phyloP scores from a whole-genome alignment of 23 red algal species.

The Pyropia haitanensis region DNA sequence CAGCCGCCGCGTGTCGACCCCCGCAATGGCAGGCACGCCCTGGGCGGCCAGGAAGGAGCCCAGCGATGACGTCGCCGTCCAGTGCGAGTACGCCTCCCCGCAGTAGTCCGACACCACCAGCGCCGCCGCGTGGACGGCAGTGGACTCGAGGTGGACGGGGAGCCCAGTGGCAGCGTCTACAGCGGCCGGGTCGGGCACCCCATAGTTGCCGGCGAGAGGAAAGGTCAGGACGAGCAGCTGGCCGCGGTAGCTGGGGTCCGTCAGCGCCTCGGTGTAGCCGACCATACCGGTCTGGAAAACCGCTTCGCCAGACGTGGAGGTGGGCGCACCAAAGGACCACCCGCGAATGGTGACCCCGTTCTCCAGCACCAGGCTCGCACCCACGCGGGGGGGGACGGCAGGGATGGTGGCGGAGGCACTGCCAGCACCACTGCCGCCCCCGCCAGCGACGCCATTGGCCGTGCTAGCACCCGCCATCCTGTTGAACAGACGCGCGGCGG shows the following conservation, averaged over 20 bases:
- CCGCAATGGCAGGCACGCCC: conserved; percentile 62
- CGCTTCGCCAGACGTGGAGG: conserved; percentile 65
- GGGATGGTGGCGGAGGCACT: no score
- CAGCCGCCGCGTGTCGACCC: conserved; percentile 84
- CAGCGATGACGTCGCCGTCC: conserved; percentile 55
- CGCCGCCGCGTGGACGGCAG: conserved; percentile 62
- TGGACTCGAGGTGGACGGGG: conserved; percentile 47
- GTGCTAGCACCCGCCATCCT: no score
- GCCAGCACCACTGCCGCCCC: no score
- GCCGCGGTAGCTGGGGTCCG: conserved; percentile 86
- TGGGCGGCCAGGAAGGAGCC: conserved; percentile 44
- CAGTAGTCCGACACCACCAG: conserved; percentile 75
- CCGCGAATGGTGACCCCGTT: conserved; percentile 50
- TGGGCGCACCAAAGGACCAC: conserved; percentile 54
- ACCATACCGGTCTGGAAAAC: conserved; percentile 99
- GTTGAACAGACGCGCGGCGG: no score
- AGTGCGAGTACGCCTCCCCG: conserved; percentile 64
- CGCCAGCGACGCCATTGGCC: no score
- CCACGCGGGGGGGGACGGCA: background rate
- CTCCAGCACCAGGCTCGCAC: conserved; percentile 23
- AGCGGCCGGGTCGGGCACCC: conserved; percentile 56
- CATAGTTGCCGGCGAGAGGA: conserved; percentile 89
- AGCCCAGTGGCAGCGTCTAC: conserved; percentile 14
- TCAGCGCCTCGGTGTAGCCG: conserved; percentile 90
- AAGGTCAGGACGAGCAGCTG: conserved; percentile 94